Base-by-base conservation (phyloP, 345 rosid genomes). In the Psidium friedrichsthalianum region DNA sequence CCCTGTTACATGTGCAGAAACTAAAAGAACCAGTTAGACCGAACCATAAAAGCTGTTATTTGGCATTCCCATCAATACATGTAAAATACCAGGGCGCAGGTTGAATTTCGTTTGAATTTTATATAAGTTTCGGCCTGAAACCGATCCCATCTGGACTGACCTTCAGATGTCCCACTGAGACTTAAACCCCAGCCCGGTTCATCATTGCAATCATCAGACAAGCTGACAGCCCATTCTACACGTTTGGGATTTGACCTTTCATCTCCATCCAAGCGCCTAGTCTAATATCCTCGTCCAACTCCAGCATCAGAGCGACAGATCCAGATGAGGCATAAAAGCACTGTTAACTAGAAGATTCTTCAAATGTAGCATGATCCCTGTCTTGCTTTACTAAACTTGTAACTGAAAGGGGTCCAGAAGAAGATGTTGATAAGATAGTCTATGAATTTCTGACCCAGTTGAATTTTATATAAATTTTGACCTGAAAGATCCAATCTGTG, bases 161-260 rank as follows among this genome's bases (percentile, higher is more conserved):
- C 90, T 85, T 91, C 95, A 2, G 86, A 36, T 52, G 88, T 83
- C 55, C 98, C 98, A 78, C 96, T 90, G 44, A 92, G 83, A 87
- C 91, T 91, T 86, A 92, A 61, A 49, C 98, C 98, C 98, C 97
- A 97, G n/a, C 97, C 95, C 25, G 88, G 74, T 85, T 92, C 98
- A 83, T 93, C 94, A 78, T 94, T 94, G 52, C 92, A 89, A 44
- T 88, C 91, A 83, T 97, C 94, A 78, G 93, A 91, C 59, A 92
- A 69, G 82, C 86, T 92, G 32, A 93, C 86, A 14, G 92, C 94
- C 98, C 98, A 97, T 56, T 91, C 90, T 5, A 95, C 21, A 16
- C 86, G 87, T 87, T 87, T 91, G 59, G 87, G 86, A 85, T 90
- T 88, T 3, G 92, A 88, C 36, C 89, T 90, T 85, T 93, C 92